These are phyloP conservation scores for Coniochaeta prunicola DNA, from an alignment of 2,329 filamentous ascomycete genomes.

Conservation along the genomic window DNA sequence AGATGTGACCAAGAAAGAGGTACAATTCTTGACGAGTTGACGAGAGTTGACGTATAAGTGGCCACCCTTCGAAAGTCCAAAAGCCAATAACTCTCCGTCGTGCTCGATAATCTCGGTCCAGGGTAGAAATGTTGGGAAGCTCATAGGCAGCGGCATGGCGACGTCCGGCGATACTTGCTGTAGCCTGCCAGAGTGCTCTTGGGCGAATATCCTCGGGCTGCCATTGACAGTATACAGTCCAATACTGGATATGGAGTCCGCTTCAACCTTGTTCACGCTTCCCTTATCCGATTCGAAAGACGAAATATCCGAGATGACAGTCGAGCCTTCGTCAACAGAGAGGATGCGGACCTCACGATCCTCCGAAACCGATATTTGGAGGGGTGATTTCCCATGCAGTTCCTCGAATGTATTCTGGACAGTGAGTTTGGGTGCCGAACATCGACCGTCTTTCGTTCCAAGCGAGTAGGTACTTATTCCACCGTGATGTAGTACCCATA, in stretches of 20 bases:
- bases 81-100: constrained; percentile 33
- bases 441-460: constrained; percentile 51
- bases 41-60: constrained; percentile 71
- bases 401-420: background rate
- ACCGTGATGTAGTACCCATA: constrained; percentile 65
- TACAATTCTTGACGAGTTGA: constrained; percentile 77
- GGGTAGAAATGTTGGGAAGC: constrained; percentile 40
- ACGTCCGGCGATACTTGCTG: constrained; percentile 27
- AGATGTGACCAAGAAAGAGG: constrained; percentile 77
- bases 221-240: background rate
- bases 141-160: constrained; percentile 25
- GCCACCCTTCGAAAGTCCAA: constrained; percentile 69
- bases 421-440: constrained; percentile 32
- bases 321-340: background rate
- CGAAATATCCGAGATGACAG: constrained; percentile 7
- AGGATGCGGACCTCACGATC: background rate
- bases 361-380: background rate
- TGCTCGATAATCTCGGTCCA: constrained; percentile 42
- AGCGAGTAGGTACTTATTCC: constrained; percentile 66
- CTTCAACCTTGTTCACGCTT: constrained; percentile 7
- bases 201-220: constrained; percentile 28
- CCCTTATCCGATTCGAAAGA: constrained; percentile 9
- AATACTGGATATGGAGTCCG: constrained; percentile 2
- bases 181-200: constrained; percentile 38
- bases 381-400: background rate